These are phyloP conservation scores for Marasmius tenuissimus DNA, from an alignment of 1,284 basidiomycete species.

Conservation along the genomic window DNA sequence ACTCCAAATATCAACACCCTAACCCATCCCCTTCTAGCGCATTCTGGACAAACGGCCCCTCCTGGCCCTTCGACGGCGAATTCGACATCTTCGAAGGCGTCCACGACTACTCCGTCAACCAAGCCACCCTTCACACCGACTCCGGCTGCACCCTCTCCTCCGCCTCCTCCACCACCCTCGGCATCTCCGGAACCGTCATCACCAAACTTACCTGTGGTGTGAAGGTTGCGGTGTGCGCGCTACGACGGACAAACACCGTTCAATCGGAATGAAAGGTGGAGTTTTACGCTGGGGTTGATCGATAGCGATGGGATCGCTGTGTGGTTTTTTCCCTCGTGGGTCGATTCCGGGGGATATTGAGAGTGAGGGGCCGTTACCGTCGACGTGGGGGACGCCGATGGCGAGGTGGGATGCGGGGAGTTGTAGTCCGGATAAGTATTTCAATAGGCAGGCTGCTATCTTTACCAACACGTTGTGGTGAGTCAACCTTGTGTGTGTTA, in stretches of 20 bases:
- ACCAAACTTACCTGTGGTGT: constrained; percentile 72
- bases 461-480: constrained; percentile 83
- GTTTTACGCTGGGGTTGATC: constrained; percentile 82
- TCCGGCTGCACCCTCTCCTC: constrained; percentile 67
- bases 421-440: constrained; percentile 77
- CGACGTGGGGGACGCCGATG: constrained; percentile 72
- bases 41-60: constrained; percentile 55
- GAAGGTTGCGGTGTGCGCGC: constrained; percentile 70
- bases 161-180: constrained; percentile 45
- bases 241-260: constrained; percentile 56
- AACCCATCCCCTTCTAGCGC: constrained; percentile 30
- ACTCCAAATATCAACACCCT: neutral
- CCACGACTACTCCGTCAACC: constrained; percentile 76
- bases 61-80: constrained; percentile 61
- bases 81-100: constrained; percentile 86
- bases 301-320: constrained; percentile 72
- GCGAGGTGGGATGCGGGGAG: constrained; percentile 70
- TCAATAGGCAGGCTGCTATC: constrained; percentile 75
- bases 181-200: constrained; percentile 59
- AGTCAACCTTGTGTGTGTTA: constrained; percentile 25
- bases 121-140: constrained; percentile 78
- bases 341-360: constrained; percentile 76
- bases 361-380: constrained; percentile 64
- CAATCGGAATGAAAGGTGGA: constrained; percentile 74
- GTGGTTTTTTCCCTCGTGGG: constrained; percentile 77